Conservation (phyloP, 768 basidiomycete genomes). For the Russula griseocarnosa region DNA sequence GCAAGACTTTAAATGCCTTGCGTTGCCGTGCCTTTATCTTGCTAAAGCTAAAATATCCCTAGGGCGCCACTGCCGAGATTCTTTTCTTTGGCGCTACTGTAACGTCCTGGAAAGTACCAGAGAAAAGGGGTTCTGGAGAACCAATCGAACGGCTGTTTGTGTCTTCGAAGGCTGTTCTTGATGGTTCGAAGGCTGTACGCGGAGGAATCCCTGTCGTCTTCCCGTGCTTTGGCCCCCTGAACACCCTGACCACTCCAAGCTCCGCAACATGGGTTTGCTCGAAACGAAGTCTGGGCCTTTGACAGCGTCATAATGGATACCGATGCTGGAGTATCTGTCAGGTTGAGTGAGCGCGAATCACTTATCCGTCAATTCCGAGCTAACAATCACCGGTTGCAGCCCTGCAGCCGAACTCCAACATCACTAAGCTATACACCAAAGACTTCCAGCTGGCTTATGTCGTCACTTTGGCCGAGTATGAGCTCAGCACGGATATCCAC, state of each 20-base stretch:
- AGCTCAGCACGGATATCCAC: constrained; percentile 75
- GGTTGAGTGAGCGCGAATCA: constrained; percentile 54
- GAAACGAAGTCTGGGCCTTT: constrained; percentile 71
- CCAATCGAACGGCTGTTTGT: constrained; percentile 74
- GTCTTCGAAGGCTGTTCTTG: constrained; percentile 71
- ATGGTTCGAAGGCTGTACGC: constrained; percentile 74
- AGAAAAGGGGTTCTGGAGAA: constrained; percentile 33
- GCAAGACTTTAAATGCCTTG: background rate
- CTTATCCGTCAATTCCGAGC: background rate
- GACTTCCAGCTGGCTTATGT: constrained; percentile 75
- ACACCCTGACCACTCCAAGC: constrained; percentile 62
- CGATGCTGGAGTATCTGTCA: constrained; percentile 66
- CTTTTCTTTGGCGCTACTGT: constrained; percentile 83
- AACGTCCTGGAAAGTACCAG: constrained; percentile 73
- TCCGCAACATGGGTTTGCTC: constrained; percentile 92
- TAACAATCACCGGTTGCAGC: constrained; percentile 39
- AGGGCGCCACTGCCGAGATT: constrained; percentile 66
- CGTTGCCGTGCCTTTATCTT: background rate
- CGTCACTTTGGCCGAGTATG: constrained; percentile 69
- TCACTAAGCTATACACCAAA: constrained; percentile 54
- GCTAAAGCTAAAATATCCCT: background rate
- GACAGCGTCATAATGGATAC: constrained; percentile 62
- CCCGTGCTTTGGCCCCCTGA: constrained; percentile 87
- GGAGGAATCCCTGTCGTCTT: constrained; percentile 64
- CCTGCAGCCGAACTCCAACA: constrained; percentile 58